These are phyloP conservation scores for Boletellus emodensis DNA, from an alignment of 768 basidiomycete species.

Conservation along the genomic window DNA sequence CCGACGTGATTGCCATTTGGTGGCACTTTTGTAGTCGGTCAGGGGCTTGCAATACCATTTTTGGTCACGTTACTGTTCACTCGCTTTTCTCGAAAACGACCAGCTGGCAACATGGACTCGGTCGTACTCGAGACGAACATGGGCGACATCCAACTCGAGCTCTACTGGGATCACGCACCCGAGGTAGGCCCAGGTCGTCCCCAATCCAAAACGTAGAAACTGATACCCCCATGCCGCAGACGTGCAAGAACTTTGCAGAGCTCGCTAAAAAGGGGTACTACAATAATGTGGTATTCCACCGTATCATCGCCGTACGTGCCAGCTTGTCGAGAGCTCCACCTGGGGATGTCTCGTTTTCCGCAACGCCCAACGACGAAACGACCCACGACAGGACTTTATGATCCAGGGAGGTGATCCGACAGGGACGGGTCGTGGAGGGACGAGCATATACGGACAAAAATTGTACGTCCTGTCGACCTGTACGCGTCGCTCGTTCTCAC, in stretches of 20 bases:
- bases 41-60: conserved; percentile 2
- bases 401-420: conserved; percentile 95
- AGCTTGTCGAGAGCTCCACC: no score
- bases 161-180: conserved; percentile 93
- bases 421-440: conserved; percentile 90
- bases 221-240: conserved; percentile 42
- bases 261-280: conserved; percentile 92
- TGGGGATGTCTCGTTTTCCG: not conserved
- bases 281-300: conserved; percentile 85
- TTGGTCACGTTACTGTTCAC: not conserved
- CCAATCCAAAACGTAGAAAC: not conserved
- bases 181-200: conserved; percentile 34
- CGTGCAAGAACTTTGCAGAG: conserved; percentile 93
- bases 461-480: conserved; percentile 49
- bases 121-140: conserved; percentile 79
- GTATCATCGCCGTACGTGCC: conserved; percentile 73
- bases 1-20: conserved; percentile 27
- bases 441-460: conserved; percentile 84
- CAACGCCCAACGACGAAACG: no score
- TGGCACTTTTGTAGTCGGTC: not conserved
- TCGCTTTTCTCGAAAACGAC: not conserved
- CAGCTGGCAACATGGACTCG: conserved; percentile 32
- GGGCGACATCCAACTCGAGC: conserved; percentile 84
- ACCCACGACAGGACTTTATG: conserved; percentile 78
- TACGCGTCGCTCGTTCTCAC: not conserved